phyloP scores from a whole-genome alignment of 495 filamentous ascomycete genomes.

The Hypoxylon crocopeplum region DNA sequence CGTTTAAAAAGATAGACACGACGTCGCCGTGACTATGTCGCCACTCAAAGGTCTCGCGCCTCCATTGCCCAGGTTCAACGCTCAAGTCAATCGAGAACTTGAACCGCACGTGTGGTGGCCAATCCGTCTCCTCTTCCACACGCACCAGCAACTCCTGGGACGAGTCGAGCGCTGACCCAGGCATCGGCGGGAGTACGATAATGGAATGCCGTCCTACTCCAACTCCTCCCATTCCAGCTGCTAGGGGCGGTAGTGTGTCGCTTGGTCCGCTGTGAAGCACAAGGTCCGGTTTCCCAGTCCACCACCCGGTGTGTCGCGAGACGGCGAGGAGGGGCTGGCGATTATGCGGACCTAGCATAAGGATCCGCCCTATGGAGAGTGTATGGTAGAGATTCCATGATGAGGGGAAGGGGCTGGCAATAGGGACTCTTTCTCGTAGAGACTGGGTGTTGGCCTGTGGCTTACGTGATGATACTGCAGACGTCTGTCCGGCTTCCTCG shows the following conservation, averaged over 20 bases:
- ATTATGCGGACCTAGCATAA: constrained; percentile 20
- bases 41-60: constrained; percentile 35
- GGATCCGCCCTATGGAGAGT: background rate
- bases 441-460: background rate
- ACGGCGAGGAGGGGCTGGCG: constrained; percentile 25
- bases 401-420: constrained; percentile 9
- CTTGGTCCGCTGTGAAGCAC: constrained; percentile 16
- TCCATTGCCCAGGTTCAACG: background rate
- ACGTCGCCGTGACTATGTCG: constrained; percentile 20
- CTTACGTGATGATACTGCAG: background rate
- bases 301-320: constrained; percentile 18
- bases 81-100: constrained; percentile 30
- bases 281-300: constrained; percentile 21
- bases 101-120: constrained; percentile 14
- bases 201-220: constrained; percentile 10
- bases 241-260: constrained; percentile 7
- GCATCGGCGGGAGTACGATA: constrained; percentile 27
- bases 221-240: constrained; percentile 14
- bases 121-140: background rate
- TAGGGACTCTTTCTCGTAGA: background rate
- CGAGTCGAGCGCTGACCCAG: constrained; percentile 5
- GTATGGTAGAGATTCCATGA: constrained; percentile 28
- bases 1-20: constrained; percentile 6
- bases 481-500: background rate
- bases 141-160: constrained; percentile 11